Conservation (phyloP, 2,329 filamentous ascomycete genomes). For the Fusarium sp. region DNA sequence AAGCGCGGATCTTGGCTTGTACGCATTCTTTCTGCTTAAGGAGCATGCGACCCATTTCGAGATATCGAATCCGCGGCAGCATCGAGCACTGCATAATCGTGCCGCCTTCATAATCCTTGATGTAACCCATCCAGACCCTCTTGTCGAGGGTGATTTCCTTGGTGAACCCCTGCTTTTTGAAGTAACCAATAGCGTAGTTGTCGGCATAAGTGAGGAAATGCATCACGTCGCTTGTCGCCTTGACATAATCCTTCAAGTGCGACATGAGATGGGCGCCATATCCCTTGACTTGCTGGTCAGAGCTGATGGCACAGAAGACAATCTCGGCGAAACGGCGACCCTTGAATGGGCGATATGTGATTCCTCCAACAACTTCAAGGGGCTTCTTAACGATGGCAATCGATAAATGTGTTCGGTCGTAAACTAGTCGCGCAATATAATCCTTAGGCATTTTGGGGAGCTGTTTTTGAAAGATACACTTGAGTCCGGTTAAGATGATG, state of each 20-base stretch:
- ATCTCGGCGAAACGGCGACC: constrained; percentile 95
- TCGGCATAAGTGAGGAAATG: constrained; percentile 98
- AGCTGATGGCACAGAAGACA: constrained; percentile 97
- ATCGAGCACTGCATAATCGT: constrained; percentile 99
- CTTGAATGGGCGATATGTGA: constrained; percentile 95
- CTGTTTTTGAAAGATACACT: constrained; percentile 98
- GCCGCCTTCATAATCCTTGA: constrained; percentile 98
- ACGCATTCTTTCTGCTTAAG: constrained; percentile 97
- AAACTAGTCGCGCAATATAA: constrained; percentile 96
- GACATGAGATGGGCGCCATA: constrained; percentile 99
- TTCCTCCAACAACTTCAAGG: constrained; percentile 93
- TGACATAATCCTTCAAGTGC: constrained; percentile 97
- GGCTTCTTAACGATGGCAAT: constrained; percentile 98
- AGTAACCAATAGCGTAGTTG: constrained; percentile 98
- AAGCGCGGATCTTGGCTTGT: constrained; percentile 91
- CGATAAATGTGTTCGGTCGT: constrained; percentile 93
- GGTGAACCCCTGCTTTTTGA: constrained; percentile 98
- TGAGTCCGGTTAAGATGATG: constrained; percentile 93
- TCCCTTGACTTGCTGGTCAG: constrained; percentile 97
- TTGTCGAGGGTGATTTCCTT: constrained; percentile 96
- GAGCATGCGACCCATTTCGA: constrained; percentile 91
- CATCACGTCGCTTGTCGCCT: constrained; percentile 95
- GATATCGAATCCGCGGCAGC: constrained; percentile 92
- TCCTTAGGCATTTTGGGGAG: constrained; percentile 99
- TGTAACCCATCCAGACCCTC: constrained; percentile 98